Evolutionary conservation across 495 filamentous ascomycete genomes (phyloP).

Genomic region (Neohortaea acidophila): DNA sequence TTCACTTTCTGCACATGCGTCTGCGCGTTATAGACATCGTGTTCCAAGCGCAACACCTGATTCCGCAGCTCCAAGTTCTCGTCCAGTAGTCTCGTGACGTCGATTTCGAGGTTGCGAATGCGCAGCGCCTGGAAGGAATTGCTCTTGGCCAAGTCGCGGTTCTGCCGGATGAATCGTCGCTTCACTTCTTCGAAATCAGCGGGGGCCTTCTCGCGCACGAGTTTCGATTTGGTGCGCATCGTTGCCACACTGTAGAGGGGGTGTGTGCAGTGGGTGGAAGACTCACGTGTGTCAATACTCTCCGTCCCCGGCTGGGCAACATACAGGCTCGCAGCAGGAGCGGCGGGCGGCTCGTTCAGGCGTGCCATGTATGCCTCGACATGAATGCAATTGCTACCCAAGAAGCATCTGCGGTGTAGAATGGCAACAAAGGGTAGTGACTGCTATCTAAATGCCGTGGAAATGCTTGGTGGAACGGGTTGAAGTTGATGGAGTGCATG

Average conservation of each 20-base stretch:
- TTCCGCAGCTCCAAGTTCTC: conserved; percentile 79
- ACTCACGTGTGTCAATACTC: conserved; percentile 67
- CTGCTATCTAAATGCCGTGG: no score
- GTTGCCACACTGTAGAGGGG: neutral
- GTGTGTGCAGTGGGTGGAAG: neutral
- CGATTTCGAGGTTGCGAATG: conserved; percentile 74
- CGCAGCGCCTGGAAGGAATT: conserved; percentile 85
- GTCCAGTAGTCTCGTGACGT: conserved; percentile 63
- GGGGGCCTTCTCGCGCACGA: conserved; percentile 10
- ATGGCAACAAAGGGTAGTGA: no score
- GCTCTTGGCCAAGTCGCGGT: conserved; percentile 74
- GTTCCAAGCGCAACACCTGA: conserved; percentile 57
- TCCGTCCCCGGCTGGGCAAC: conserved; percentile 36
- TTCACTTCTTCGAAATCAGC: conserved; percentile 44
- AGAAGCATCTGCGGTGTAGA: no score
- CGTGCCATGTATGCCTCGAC: conserved; percentile 62
- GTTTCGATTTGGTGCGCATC: conserved; percentile 16
- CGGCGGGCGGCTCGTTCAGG: conserved; percentile 63
- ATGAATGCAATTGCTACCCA: no score
- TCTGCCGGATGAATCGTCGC: conserved; percentile 76
- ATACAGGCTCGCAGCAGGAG: conserved; percentile 5
- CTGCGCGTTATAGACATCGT: conserved; percentile 36
- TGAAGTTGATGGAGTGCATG: no score
- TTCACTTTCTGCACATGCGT: conserved; percentile 20
- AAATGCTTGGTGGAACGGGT: no score